A percentile compares a stretch with the other conserved stretches of the same genome.
These are phyloP conservation scores for Vickermania spadyakhi DNA, from an alignment of 208 protist genomes.

Conservation along the genomic window DNA sequence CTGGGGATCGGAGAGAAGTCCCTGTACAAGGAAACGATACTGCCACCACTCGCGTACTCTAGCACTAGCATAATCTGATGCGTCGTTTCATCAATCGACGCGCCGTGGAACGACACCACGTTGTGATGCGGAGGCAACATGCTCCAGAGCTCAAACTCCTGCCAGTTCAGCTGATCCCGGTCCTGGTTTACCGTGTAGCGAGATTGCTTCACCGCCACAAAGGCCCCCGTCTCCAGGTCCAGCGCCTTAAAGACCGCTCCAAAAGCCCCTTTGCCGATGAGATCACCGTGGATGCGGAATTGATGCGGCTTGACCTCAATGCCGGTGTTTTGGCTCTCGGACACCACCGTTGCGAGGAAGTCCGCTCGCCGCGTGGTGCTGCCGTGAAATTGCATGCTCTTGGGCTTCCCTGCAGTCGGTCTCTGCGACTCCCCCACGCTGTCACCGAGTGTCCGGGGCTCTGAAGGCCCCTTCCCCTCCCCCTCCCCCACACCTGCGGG, in stretches of 20 bases:
- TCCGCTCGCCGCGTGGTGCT: conserved; percentile 15
- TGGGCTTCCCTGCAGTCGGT: too few species aligned
- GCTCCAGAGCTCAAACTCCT: conserved; percentile 48
- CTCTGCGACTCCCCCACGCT: too few species aligned
- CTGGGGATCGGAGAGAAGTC: conserved; percentile 42
- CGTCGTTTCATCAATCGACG: conserved; percentile 45
- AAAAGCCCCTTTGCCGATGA: conserved; percentile 54
- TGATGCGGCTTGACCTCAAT: conserved; percentile 27
- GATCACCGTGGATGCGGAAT: conserved; percentile 41
- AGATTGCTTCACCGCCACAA: conserved; percentile 61
- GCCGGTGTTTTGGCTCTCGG: conserved; percentile 18
- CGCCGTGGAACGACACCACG: conserved; percentile 56
- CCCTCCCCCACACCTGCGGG: not conserved
- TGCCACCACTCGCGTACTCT: conserved; percentile 58
- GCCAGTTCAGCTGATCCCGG: conserved; percentile 31
- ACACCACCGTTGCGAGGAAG: conserved; percentile 42
- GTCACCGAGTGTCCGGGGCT: too few species aligned
- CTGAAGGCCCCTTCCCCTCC: too few species aligned
- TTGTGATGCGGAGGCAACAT: conserved; percentile 50
- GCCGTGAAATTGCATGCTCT: not conserved
- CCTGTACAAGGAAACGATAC: conserved; percentile 38
- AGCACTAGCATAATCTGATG: conserved; percentile 49
- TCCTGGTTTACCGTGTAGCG: conserved; percentile 29
- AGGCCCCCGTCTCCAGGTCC: conserved; percentile 42
- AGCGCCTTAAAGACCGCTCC: conserved; percentile 55